These are phyloP conservation scores for Puccinia sorghi DNA, from an alignment of 1,284 basidiomycete genomes.

Conservation along the genomic window DNA sequence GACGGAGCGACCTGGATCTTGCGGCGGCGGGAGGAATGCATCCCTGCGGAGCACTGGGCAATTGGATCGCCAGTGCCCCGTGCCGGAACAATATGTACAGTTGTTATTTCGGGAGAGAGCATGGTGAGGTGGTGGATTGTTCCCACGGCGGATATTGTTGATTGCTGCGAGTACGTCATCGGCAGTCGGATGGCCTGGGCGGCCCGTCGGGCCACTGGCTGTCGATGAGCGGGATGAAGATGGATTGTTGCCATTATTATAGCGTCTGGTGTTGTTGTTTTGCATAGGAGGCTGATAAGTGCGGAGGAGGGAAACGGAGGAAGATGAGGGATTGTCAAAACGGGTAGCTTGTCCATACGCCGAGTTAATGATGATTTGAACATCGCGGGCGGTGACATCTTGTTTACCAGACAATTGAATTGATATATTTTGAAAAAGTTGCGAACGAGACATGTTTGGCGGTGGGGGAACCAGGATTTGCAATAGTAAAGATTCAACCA, in stretches of 20 bases:
- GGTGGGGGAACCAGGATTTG: not conserved
- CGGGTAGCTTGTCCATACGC: not conserved
- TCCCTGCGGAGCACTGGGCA: no score
- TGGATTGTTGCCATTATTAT: no score
- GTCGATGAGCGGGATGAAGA: not conserved
- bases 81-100: not conserved
- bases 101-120: not conserved
- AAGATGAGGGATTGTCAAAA: not conserved
- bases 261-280: no score
- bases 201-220: not conserved
- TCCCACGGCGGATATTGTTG: conserved; percentile 6
- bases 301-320: not conserved
- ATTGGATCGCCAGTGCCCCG: not conserved
- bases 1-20: not conserved
- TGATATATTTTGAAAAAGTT: conserved; percentile 19
- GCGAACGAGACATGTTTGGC: not conserved
- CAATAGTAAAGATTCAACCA: not conserved
- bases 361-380: conserved; percentile 11
- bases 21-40: not conserved
- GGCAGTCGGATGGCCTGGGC: not conserved
- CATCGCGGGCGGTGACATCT: not conserved
- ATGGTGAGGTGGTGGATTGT: not conserved
- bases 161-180: not conserved
- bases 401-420: not conserved
- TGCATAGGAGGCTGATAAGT: no score